Evolutionary conservation across 169 alveolate genomes (phyloP), one percentile per base, ranked within the genome.

Genomic region (Blepharisma undulans): DNA sequence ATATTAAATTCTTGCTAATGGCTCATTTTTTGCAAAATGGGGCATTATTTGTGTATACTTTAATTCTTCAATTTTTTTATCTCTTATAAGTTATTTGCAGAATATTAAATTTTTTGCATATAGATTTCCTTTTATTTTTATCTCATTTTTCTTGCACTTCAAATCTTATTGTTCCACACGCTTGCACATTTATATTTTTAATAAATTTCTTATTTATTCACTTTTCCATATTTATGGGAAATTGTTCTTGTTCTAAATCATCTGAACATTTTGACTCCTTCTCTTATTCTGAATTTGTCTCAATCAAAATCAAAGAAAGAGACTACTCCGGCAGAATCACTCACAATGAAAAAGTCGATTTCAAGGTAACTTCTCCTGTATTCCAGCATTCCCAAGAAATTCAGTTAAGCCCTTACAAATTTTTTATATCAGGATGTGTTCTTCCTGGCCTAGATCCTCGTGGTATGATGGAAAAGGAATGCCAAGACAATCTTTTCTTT

Each of bases 401-500:
- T 48, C 66, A 48, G 66, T 48, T 48, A 48, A 48, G 66, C 66
- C 66, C 66, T 48, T 48, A 48, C 86, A 78, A 25, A 22, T 78
- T 78, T 33, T 21, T 22, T n/a, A 21, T 59, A 21, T 48, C 89
- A 48, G 89, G 77, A 36, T 82, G 89, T 72, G 87, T 76, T 8
- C 72, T 88, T 16, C 92, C 92, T 14, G 85, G 87, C 12, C 10
- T 76, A 25, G 92, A 88, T 88, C 92, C 92, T 8, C 27, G 92
- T 7, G 79, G 48, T 6, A 21, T 36, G 25, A 33, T 76, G 27
- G n/a, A 21, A 18, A 88, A 88, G 25, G 92, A 88, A 21, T 88
- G 92, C 87, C 79, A 88, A 34, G 92, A 88, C 92, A 29, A 25
- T 3, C 25, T 72, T 36, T 30, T 76, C 48, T 22, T 21, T 21